Evolutionary conservation across 1,139 yeast species (phyloP).

Genomic region (Magnusiomyces ingens): DNA sequence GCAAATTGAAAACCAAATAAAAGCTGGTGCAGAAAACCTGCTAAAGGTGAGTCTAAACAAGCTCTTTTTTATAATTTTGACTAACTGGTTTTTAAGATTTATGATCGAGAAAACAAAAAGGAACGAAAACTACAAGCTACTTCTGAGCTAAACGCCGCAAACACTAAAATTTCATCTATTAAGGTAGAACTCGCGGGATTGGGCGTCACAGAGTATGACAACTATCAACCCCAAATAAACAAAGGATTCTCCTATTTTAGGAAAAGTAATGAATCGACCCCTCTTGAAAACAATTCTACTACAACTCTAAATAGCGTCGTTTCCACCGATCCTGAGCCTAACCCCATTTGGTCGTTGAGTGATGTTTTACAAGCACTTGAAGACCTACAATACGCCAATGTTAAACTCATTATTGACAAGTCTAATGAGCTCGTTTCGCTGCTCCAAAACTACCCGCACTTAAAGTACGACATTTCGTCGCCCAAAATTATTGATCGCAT

Average conservation of each 20-base stretch:
- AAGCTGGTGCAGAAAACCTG: conserved; percentile 38
- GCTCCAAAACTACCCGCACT: conserved; percentile 51
- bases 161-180: conserved; percentile 31
- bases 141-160: conserved; percentile 36
- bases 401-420: conserved; percentile 42
- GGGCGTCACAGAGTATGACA: conserved; percentile 20
- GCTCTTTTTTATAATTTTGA: background rate
- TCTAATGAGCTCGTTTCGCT: conserved; percentile 59
- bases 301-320: conserved; percentile 8
- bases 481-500: conserved; percentile 54
- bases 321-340: background rate
- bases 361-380: conserved; percentile 45
- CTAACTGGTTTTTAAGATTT: background rate
- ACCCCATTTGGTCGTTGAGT: conserved; percentile 46
- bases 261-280: conserved; percentile 1
- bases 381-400: conserved; percentile 33
- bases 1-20: conserved; percentile 36
- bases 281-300: conserved; percentile 4
- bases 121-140: conserved; percentile 31
- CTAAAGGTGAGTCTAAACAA: conserved; percentile 29
- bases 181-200: conserved; percentile 29
- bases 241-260: conserved; percentile 3
- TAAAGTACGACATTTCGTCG: conserved; percentile 60
- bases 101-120: conserved; percentile 21
- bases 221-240: background rate